Base-by-base conservation (phyloP, 768 basidiomycete genomes). In the Boletus tomentosulus region DNA sequence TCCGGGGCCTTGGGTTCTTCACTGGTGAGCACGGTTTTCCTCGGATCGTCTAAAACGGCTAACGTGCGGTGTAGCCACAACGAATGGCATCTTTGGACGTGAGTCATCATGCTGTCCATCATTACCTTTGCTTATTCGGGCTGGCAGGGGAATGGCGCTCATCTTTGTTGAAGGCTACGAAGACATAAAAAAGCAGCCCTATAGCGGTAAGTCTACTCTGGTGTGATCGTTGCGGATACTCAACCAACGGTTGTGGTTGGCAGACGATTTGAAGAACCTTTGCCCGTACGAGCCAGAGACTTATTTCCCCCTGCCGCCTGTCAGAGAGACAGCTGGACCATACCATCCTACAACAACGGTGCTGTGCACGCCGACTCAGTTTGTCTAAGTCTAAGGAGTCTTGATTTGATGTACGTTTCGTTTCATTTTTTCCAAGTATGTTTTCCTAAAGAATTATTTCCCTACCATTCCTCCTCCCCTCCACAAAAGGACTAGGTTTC, bases 1-100 rank as follows among this genome's bases (percentile, higher is more conserved):
- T 65, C 76, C 81, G 0, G 80, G 79, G 10, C 70, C 73, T 13
- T 78, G 76, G 61, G 54, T 59, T 48, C 53, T 50, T n/a, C 56
- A 59, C 39, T 60, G 57, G 62, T 61, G 47, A 35, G 61, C 16
- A 11, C 24, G 7, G 31, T 16, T n/a, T 6, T 22, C 5, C 15
- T 5, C 15, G 3, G 25, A 10, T 9, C 22, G 5, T 12, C 42
- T 4, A 30, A 12, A 11, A 24, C 6, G 27, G 22, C 28, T 63
- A 9, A 57, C 35, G 7, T n/a, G 35, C 12, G 24, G 6, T 27
- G 42, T 53, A 60, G 61, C 33, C 62, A 63, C 33, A 56, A 57
- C 13, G 55, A 63, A 30, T 59, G 53, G 55, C 62, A 63, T 31
- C 47, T 63, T 12, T 55, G 58, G 28, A 42, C 39, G 64, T 66